Conservation (phyloP, 2,329 filamentous ascomycete species). For the Trichoderma arundinaceum region DNA sequence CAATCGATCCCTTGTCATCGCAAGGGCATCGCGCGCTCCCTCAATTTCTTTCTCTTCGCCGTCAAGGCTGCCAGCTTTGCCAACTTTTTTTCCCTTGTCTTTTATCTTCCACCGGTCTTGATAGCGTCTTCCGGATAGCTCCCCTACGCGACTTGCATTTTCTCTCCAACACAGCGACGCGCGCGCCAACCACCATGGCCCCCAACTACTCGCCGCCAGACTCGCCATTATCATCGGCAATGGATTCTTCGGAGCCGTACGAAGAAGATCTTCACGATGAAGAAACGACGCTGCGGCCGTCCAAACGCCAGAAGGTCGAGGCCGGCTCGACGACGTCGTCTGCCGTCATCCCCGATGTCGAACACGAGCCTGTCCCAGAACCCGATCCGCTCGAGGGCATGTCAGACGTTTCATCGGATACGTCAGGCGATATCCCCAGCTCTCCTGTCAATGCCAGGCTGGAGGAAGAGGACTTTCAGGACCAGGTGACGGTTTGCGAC, state of each 20-base stretch:
- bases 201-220: constrained; percentile 49
- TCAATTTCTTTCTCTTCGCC: neutral
- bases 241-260: constrained; percentile 53
- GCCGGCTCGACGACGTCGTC: constrained; percentile 54
- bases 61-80: neutral
- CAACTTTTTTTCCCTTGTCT: neutral
- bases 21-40: constrained; percentile 15
- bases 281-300: constrained; percentile 50
- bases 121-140: neutral
- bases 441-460: constrained; percentile 70
- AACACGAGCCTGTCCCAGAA: constrained; percentile 54
- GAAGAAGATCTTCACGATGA: constrained; percentile 52
- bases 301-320: constrained; percentile 56
- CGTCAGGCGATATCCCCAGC: constrained; percentile 80
- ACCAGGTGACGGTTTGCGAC: constrained; percentile 77
- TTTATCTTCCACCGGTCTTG: neutral
- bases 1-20: constrained; percentile 17
- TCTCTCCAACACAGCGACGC: neutral
- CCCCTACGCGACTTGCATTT: constrained; percentile 18
- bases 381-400: constrained; percentile 61
- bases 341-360: constrained; percentile 49
- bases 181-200: constrained; percentile 42
- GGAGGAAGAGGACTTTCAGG: constrained; percentile 76
- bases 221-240: constrained; percentile 54
- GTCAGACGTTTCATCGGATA: constrained; percentile 86